A percentile compares a stretch with the other conserved stretches of the same genome.
Evolutionary conservation across 2,329 filamentous ascomycete species (phyloP).

Genomic region (Alternaria ventricosa): DNA sequence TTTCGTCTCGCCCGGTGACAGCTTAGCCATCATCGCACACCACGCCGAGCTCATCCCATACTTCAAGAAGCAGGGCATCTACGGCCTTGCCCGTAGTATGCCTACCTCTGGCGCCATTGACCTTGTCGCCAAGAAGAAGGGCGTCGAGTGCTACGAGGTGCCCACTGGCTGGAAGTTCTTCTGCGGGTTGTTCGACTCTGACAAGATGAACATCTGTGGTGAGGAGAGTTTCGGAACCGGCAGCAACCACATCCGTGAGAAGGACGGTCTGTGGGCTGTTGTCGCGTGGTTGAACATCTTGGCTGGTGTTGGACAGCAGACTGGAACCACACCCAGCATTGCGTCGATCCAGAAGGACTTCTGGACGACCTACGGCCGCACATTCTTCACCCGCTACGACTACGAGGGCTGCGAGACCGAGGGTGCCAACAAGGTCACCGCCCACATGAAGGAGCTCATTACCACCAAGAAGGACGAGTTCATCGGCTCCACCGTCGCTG

Average conservation of each 20-base stretch:
- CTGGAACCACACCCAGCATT: conserved; percentile 85
- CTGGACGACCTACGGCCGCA: conserved; percentile 94
- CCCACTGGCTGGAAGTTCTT: conserved; percentile 99
- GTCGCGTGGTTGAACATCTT: conserved; percentile 99
- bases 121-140: conserved; percentile 93
- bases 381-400: conserved; percentile 99
- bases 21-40: conserved; percentile 96
- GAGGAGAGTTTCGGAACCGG: conserved; percentile 98
- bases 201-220: conserved; percentile 99
- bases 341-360: conserved; percentile 96
- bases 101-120: conserved; percentile 95
- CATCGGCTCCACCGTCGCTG: conserved; percentile 80
- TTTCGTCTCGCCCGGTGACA: conserved; percentile 97
- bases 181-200: conserved; percentile 93
- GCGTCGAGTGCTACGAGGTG: conserved; percentile 91
- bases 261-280: conserved; percentile 97
- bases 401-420: conserved; percentile 95
- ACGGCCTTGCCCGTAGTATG: conserved; percentile 95
- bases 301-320: conserved; percentile 85
- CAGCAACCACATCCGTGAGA: conserved; percentile 98
- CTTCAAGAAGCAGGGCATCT: conserved; percentile 97
- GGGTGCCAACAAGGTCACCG: conserved; percentile 88
- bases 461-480: conserved; percentile 73
- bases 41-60: conserved; percentile 96
- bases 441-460: conserved; percentile 79